A percentile compares a stretch with the other conserved stretches of the same genome.
Evolutionary conservation across 2,329 filamentous ascomycete species (phyloP).

Genomic region (Trichophyton rubrum): DNA sequence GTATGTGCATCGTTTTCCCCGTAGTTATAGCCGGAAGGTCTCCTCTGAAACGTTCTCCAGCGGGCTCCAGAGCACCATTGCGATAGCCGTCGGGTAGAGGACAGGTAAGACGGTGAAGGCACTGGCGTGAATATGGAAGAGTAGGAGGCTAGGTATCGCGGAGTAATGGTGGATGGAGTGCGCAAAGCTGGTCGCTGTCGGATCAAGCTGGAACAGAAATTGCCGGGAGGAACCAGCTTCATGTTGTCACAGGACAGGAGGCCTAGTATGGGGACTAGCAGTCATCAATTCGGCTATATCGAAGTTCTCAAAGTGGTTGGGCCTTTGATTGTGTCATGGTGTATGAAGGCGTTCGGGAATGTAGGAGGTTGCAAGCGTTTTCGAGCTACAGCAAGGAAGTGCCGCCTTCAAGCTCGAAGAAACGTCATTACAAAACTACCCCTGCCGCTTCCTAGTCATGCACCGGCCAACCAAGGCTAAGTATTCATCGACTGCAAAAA

Average conservation of each 20-base stretch:
- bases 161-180: background rate
- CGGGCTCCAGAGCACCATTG: conserved; percentile 11
- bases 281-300: background rate
- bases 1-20: background rate
- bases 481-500: background rate
- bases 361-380: background rate
- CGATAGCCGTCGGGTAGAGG: conserved; percentile 6
- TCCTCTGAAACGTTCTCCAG: conserved; percentile 10
- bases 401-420: background rate
- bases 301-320: background rate
- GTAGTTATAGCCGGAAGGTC: background rate
- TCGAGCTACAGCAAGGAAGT: background rate
- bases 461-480: background rate
- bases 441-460: background rate
- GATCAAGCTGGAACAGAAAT: background rate
- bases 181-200: background rate
- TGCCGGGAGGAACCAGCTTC: background rate
- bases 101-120: background rate
- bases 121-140: background rate
- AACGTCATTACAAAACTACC: background rate
- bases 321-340: background rate
- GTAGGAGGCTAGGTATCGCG: background rate
- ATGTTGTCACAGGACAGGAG: background rate
- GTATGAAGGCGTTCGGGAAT: background rate
- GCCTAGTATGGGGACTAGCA: background rate